These are phyloP conservation scores for Fusarium sp. DNA, from an alignment of 2,329 filamentous ascomycete genomes.

Conservation along the genomic window DNA sequence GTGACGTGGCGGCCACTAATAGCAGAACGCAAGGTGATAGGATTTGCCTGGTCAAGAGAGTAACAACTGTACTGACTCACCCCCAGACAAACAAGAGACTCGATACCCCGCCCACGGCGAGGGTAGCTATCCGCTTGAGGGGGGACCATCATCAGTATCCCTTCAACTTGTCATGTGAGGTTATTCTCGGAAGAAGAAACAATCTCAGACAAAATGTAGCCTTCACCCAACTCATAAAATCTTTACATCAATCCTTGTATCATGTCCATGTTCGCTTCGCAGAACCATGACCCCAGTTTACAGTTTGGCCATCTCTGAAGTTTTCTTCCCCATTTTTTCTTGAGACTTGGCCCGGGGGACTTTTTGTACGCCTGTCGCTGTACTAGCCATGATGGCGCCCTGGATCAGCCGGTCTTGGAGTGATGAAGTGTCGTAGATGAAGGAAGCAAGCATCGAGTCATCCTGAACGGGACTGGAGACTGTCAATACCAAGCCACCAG, in stretches of 20 bases:
- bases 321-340: neutral
- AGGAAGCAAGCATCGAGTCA: neutral
- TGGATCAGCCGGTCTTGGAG: constrained; percentile 13
- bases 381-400: neutral
- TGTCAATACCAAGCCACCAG: neutral
- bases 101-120: accelerated
- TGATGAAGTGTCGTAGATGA: constrained; percentile 20
- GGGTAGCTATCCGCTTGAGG: neutral
- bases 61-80: neutral
- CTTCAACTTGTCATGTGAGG: neutral
- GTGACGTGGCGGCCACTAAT: neutral
- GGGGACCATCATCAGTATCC: neutral
- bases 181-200: neutral
- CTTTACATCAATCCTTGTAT: neutral
- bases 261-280: accelerated
- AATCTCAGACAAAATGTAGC: too few relatives aligned
- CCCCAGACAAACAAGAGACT: neutral
- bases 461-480: neutral
- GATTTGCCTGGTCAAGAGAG: neutral
- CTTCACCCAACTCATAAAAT: neutral
- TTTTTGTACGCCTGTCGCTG: neutral
- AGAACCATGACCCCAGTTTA: neutral
- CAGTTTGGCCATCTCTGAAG: too few relatives aligned
- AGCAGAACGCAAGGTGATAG: neutral
- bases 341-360: neutral